Evolutionary conservation across 176 grass and related monocot genomes (phyloP), one percentile per base, ranked within the genome.

Genomic region (Saccharum spontaneum): DNA sequence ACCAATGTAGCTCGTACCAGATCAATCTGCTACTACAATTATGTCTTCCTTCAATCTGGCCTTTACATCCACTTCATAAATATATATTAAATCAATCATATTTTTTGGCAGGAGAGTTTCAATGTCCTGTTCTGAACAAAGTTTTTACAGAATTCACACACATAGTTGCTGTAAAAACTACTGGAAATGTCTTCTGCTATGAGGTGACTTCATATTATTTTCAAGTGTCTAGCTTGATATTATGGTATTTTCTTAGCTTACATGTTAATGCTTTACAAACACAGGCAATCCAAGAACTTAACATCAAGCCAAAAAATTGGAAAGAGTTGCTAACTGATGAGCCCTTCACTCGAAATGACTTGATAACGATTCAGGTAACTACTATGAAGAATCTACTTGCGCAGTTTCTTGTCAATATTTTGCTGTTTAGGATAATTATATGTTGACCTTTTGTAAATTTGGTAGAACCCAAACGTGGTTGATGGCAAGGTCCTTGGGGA

Each of bases 81-180:
- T 64, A 28, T 63, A 67, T 74, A 18, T 67, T 82, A 38, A 50
- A 50, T 60, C 24, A 86, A 17, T 88, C 9, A 48, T 62, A 15
- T 55, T 68, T 82, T 89, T 3, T 73, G 85, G 62, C 89, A 98
- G 96, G 96, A 46, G 96, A 98, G 66, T 98, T 91, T 71, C 89
- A 93, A 43, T 98, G 96, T 68, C 96, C 96, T 57, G 91, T 98
- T 88, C 85, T 98, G 74, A 95, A 92, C 85, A 95, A 94, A 90
- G 96, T 98, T 79, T 98, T 95, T 78, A 98, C 96, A 49, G 91
- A 98, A 75, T 98, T 87, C 89, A 98, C 96, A 3, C 93, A 95
- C 83, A 95, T 98, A 90, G 86, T 95, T 89, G 93, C 96, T 92
- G 96, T 98, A 69, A 98, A 92, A 89, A 98, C 93, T 95, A 98